Conservation (phyloP, 768 basidiomycete species). For the Xerocomellus dryophilus region DNA sequence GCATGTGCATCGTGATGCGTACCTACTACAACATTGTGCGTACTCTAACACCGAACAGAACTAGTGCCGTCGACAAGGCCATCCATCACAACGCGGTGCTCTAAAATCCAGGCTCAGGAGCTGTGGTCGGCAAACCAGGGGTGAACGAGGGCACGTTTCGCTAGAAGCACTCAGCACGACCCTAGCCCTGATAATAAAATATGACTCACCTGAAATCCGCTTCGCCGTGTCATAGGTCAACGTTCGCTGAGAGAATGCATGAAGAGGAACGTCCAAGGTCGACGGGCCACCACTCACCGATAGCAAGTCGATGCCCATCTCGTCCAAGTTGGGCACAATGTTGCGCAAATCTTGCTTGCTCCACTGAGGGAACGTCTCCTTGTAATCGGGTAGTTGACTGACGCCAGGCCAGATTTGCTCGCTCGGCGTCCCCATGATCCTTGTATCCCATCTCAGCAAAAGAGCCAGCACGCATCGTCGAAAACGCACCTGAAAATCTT, state of each 20-base stretch:
- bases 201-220: slow-evolving; percentile 78
- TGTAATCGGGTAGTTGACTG: slow-evolving; percentile 86
- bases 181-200: background rate
- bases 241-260: slow-evolving; percentile 43
- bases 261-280: background rate
- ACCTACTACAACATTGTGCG: slow-evolving; percentile 11
- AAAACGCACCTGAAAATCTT: slow-evolving; percentile 85
- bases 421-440: slow-evolving; percentile 91
- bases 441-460: slow-evolving; percentile 31
- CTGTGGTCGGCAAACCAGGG: slow-evolving; percentile 52
- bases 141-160: slow-evolving; percentile 55
- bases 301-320: slow-evolving; percentile 75
- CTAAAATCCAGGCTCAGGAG: slow-evolving; percentile 20
- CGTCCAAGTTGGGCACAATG: slow-evolving; percentile 70
- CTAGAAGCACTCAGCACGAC: slow-evolving; percentile 29
- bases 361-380: slow-evolving; percentile 97
- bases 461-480: background rate
- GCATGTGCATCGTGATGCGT: background rate
- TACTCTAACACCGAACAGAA: slow-evolving; percentile 18
- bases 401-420: slow-evolving; percentile 94
- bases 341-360: slow-evolving; percentile 64
- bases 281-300: slow-evolving; percentile 42
- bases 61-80: background rate
- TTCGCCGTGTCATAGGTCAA: slow-evolving; percentile 87
- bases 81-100: background rate